Conservation (phyloP, 2,329 filamentous ascomycete species). For the Sporothrix pseudoabietina region DNA sequence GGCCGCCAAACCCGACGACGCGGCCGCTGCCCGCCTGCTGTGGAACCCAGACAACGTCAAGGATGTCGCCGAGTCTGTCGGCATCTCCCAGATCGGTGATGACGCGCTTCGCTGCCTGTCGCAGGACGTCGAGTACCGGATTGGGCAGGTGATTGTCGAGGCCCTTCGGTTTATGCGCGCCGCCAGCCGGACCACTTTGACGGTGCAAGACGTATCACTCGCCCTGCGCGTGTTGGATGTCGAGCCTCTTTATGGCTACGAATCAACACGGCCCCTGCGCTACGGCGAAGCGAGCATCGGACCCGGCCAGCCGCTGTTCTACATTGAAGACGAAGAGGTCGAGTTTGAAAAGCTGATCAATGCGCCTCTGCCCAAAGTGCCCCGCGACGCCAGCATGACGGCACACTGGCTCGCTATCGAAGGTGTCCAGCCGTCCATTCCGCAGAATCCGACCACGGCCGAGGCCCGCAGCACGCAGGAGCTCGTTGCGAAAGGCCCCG, state of each 20-base stretch:
- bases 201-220: constrained; percentile 84
- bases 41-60: constrained; percentile 97
- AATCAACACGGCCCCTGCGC: constrained; percentile 81
- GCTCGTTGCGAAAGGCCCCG: constrained; percentile 84
- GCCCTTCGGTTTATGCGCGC: constrained; percentile 96
- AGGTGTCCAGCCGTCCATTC: constrained; percentile 93
- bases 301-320: constrained; percentile 91
- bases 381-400: constrained; percentile 88
- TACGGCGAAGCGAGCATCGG: constrained; percentile 95
- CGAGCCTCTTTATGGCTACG: constrained; percentile 94
- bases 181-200: constrained; percentile 80
- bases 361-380: constrained; percentile 90
- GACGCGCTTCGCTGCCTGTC: constrained; percentile 86
- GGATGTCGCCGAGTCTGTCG: constrained; percentile 94
- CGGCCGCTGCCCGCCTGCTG: constrained; percentile 52
- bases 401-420: constrained; percentile 98
- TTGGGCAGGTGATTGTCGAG: constrained; percentile 91
- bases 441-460: constrained; percentile 87
- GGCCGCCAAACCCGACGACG: constrained; percentile 27
- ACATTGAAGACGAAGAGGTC: constrained; percentile 97
- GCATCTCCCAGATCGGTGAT: constrained; percentile 77
- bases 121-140: constrained; percentile 92
- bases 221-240: constrained; percentile 86
- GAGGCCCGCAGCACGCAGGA: constrained; percentile 78
- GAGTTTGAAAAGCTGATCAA: constrained; percentile 99